Evolutionary conservation across 2,329 filamentous ascomycete species (phyloP).

Genomic region (Septoria linicola): DNA sequence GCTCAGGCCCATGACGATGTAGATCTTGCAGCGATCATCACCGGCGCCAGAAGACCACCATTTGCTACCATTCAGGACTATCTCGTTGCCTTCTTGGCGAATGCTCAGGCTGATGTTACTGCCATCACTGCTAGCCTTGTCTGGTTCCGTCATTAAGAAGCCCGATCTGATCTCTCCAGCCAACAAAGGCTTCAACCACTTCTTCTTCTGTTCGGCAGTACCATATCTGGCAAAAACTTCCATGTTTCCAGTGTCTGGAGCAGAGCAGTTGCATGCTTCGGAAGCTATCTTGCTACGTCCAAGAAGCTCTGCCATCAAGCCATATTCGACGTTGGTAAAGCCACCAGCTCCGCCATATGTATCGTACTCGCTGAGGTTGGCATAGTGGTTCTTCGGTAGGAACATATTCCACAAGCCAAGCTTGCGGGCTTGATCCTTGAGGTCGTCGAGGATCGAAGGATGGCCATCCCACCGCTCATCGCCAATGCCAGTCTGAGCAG

Average conservation of each 20-base stretch:
- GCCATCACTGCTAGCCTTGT: constrained; percentile 52
- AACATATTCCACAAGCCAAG: constrained; percentile 99
- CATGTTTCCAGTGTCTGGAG: constrained; percentile 54
- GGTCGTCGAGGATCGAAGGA: constrained; percentile 78
- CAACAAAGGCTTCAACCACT: constrained; percentile 51
- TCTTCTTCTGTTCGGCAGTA: constrained; percentile 50
- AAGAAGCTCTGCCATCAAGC: constrained; percentile 93
- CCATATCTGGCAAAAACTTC: constrained; percentile 55
- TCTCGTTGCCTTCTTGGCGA: constrained; percentile 77
- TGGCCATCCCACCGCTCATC: constrained; percentile 74
- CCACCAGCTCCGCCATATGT: constrained; percentile 76
- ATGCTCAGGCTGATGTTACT: constrained; percentile 65
- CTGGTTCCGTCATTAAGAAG: constrained; percentile 49
- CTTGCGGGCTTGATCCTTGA: constrained; percentile 74
- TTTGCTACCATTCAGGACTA: constrained; percentile 93
- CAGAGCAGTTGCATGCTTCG: constrained; percentile 75
- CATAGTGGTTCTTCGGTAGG: constrained; percentile 87
- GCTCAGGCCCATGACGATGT: constrained; percentile 95
- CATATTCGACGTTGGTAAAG: constrained; percentile 94
- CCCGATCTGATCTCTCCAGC: constrained; percentile 52
- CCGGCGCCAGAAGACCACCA: constrained; percentile 98
- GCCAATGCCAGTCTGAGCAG: constrained; percentile 77
- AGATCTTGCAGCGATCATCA: constrained; percentile 86
- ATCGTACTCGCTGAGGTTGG: constrained; percentile 23
- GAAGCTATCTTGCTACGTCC: constrained; percentile 81